These are phyloP conservation scores for Trichoderma sp. DNA, from an alignment of 2,329 filamentous ascomycete species.

Conservation along the genomic window DNA sequence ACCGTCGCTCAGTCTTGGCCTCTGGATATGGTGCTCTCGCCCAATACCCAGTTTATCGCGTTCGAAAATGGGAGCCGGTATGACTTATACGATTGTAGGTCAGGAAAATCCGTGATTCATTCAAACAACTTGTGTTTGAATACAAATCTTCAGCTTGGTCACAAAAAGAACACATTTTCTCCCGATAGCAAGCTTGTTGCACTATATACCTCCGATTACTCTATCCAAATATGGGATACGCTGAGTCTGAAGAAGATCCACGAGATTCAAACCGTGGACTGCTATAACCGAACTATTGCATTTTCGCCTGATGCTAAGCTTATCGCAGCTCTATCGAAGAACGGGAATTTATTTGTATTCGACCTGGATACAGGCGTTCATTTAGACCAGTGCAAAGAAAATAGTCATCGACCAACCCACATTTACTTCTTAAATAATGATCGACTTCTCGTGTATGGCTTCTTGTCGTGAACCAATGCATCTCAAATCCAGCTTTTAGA, in stretches of 20 bases:
- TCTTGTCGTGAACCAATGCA: rapidly evolving
- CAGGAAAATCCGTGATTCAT: too few relatives aligned
- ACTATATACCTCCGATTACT: not conserved
- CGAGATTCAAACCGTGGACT: not conserved
- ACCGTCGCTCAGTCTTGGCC: too few relatives aligned
- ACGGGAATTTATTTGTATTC: not conserved
- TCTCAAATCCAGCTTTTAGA: not conserved
- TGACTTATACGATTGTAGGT: too few relatives aligned
- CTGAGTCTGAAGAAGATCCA: not conserved
- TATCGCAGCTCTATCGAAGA: not conserved
- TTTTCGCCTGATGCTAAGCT: not conserved
- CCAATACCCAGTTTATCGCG: too few relatives aligned
- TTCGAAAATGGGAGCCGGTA: too few relatives aligned
- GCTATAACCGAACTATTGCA: not conserved
- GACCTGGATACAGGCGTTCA: not conserved
- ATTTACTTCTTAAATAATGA: not conserved
- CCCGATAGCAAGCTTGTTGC: not conserved
- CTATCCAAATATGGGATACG: not conserved
- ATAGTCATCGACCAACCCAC: rapidly evolving
- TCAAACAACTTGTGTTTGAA: too few relatives aligned
- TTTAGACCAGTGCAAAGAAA: not conserved
- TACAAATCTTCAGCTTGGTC: too few relatives aligned
- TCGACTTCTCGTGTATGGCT: not conserved
- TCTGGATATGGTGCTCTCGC: too few relatives aligned
- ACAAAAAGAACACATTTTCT: too few relatives aligned